Evolutionary conservation across 2,329 filamentous ascomycete species (phyloP).

Genomic region (Meredithiella fracta): DNA sequence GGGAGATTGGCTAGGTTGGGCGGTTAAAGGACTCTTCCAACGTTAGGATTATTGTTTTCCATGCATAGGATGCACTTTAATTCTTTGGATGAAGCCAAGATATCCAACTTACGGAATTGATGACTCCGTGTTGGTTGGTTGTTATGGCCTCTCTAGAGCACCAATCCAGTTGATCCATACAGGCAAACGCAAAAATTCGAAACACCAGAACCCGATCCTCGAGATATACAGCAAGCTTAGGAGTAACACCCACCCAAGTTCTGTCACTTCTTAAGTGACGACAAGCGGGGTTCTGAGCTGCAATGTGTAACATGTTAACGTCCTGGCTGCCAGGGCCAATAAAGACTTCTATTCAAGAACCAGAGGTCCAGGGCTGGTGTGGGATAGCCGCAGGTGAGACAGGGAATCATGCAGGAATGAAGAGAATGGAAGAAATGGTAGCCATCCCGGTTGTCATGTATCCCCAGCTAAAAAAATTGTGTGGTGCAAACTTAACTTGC

Average conservation of each 20-base stretch:
- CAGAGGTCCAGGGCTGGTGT: background rate
- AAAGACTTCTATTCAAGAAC: background rate
- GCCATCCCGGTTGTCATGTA: background rate
- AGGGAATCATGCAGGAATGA: background rate
- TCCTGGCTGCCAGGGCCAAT: background rate
- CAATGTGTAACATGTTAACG: background rate
- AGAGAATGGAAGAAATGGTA: background rate
- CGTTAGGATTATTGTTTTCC: background rate
- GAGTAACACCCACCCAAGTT: background rate
- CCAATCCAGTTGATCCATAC: background rate
- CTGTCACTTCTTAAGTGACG: background rate
- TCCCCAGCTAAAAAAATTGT: too few species aligned
- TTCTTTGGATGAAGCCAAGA: too few species aligned
- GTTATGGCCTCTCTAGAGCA: background rate
- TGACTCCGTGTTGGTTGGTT: background rate
- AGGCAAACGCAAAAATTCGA: background rate
- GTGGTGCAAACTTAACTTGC: too few species aligned
- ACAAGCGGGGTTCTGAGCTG: background rate
- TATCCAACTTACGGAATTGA: too few species aligned
- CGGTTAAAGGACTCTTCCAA: constrained; percentile 3
- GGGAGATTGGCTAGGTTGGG: constrained; percentile 8
- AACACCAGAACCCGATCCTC: background rate
- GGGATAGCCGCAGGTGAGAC: background rate
- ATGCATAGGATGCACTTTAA: background rate
- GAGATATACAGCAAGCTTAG: background rate